Evolutionary conservation across 495 filamentous ascomycete species (phyloP).

Genomic region (Trichoderma reesei): DNA sequence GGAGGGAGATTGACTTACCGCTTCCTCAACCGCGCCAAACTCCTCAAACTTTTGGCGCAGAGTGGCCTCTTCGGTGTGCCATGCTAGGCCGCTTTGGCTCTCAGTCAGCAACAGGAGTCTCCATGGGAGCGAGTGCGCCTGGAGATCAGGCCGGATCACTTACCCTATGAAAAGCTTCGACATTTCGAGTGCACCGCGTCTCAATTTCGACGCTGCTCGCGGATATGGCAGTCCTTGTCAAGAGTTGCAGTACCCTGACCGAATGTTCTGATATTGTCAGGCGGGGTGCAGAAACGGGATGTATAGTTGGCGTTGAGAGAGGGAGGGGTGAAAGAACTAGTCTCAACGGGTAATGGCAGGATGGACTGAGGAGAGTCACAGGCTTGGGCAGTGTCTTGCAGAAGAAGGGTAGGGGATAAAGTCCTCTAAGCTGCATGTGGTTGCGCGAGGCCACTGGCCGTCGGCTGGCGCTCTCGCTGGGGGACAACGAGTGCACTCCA

Average conservation of each 20-base stretch:
- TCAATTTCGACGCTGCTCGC: not conserved
- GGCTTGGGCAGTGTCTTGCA: not conserved
- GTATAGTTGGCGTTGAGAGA: conserved; percentile 3
- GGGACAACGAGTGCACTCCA: not conserved
- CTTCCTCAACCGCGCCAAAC: conserved; percentile 84
- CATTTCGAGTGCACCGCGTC: conserved; percentile 38
- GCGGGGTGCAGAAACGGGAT: conserved; percentile 5
- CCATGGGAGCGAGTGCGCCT: conserved; percentile 13
- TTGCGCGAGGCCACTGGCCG: not conserved
- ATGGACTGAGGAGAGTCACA: not conserved
- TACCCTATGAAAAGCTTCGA: conserved; percentile 90
- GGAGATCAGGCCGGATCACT: conserved; percentile 18
- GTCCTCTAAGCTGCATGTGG: conserved; percentile 3
- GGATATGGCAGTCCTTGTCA: conserved; percentile 3
- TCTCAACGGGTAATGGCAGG: conserved; percentile 6
- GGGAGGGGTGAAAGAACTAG: not conserved
- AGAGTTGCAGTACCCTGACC: conserved; percentile 1
- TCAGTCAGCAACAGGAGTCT: conserved; percentile 16
- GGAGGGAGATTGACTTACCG: conserved; percentile 48
- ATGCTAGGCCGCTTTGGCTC: conserved; percentile 73
- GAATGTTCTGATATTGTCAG: conserved; percentile 7
- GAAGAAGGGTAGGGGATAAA: not conserved
- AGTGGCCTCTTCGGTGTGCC: conserved; percentile 86
- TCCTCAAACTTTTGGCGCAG: conserved; percentile 80
- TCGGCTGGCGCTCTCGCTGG: not conserved